Base-by-base conservation (phyloP, 306 rosid species). In the Cucurbita pepo region DNA sequence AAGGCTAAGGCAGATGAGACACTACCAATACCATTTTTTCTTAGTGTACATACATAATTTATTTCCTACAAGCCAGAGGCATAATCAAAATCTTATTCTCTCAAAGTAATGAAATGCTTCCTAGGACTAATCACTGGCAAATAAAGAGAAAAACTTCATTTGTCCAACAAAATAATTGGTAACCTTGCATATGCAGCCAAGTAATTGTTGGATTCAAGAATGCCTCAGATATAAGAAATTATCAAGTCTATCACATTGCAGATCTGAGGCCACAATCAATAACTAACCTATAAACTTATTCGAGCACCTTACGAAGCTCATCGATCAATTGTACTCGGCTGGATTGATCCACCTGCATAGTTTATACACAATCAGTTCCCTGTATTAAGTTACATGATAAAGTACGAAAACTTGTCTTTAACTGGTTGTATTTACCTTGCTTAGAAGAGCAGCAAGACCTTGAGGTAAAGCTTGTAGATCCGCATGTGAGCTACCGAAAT, bases 391-490 rank as follows among this genome's bases (percentile, higher is more conserved):
- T 10, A 19, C 18, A 55, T 8, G 76, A 75, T 79, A 25, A 53
- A 3, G 75, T 15, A 71, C n/a, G 65, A 57, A 50, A 41, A 7
- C 22, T 44, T 3, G 16, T 41, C 10, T 12, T 36, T n/a, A 55
- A 18, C n/a, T 15, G 76, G 77, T 56, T 40, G 41, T 45, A 51
- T 37, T 82, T 85, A 94, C 99, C 92, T 91, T 89, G 96, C 87
- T 87, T 85, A 94, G 76, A 84, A 94, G 91, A 72, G 96, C 85
- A 56, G 97, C 88, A 77, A 94, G 90, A 77, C 97, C 97, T 79
- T 85, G 96, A 78, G 99, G 97, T 69, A 94, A 80, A 72, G 93
- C 96, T 83, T 89, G 89, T 85, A 94, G 81, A 85, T 87, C 97
- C 53, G 85, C 79, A 71, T 54, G 72, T 8, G 96, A 91, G 75